A percentile compares a stretch with the other conserved stretches of the same genome.
Conservation (phyloP, 2,329 filamentous ascomycete species). For the Aspergillus arachidicola region DNA sequence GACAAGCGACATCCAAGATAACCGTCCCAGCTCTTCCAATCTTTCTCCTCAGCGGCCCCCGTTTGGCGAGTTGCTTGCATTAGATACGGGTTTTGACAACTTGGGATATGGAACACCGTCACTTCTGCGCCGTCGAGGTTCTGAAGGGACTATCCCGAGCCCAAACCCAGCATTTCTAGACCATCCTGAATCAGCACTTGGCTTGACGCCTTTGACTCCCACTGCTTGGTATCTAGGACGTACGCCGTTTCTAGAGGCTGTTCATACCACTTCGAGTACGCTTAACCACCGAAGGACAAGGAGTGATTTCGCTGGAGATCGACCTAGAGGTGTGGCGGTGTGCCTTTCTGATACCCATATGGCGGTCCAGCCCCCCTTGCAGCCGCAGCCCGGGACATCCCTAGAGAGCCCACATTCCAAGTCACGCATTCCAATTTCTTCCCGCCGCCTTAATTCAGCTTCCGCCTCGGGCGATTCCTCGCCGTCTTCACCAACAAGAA, state of each 20-base stretch:
- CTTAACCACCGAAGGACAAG: constrained; percentile 42
- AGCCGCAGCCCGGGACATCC: constrained; percentile 28
- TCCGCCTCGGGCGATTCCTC: constrained; percentile 46
- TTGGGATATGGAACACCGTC: constrained; percentile 62
- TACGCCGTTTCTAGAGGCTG: constrained; percentile 46
- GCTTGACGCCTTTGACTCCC: constrained; percentile 64
- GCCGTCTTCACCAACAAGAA: constrained; percentile 39
- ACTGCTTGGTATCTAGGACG: constrained; percentile 65
- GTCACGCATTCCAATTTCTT: constrained; percentile 51
- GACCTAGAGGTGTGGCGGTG: constrained; percentile 29
- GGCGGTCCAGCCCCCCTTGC: constrained; percentile 37
- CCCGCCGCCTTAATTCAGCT: constrained; percentile 41
- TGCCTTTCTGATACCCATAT: constrained; percentile 36
- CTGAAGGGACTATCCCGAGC: constrained; percentile 69
- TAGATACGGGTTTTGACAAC: constrained; percentile 56
- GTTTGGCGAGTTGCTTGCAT: constrained; percentile 74
- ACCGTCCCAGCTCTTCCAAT: constrained; percentile 23
- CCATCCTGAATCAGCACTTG: constrained; percentile 41
- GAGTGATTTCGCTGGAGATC: constrained; percentile 60
- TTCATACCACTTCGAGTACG: constrained; percentile 30
- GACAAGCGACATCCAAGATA: constrained; percentile 9
- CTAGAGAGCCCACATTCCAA: constrained; percentile 38
- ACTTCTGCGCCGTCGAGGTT: constrained; percentile 62
- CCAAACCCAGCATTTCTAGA: constrained; percentile 48
- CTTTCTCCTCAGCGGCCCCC: constrained; percentile 58